Evolutionary conservation across 495 filamentous ascomycete species (phyloP), one percentile per base, ranked within the genome.

Genomic region (Lepraria neglecta): DNA sequence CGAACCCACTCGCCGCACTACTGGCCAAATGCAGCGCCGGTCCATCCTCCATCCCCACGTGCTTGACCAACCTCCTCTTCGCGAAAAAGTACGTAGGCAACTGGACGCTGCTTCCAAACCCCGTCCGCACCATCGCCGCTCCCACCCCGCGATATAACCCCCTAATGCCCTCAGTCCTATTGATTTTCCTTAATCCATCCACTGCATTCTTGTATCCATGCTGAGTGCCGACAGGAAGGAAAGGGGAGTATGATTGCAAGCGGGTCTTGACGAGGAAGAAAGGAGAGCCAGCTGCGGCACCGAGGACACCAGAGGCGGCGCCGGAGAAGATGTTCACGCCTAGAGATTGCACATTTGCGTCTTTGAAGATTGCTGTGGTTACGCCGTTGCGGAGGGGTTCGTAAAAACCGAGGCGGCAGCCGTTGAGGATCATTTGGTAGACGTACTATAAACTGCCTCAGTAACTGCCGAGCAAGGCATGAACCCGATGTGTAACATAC

Each of bases 251-350:
- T 52, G 90, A 95, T 73, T 99, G 94, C 60, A 99, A 79, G 15
- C 94, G 84, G 10, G 94, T 99, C 77, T 99, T 99, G 70, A 96
- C 87, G n/a, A 99, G 81, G 78, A 97, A 99, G 72, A 99, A 97
- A 1, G 94, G 95, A 30, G 91, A 96, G 24, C 91, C 94, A 15
- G 87, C 87, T 10, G 87, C 87, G 6, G 94, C 94, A 59, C 94
- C 94, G 45, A 97, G 79, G 47, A 97, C 86, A 61, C 94, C 94
- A 7, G 89, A 92, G 4, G 83, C 73, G 7, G 94, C 94, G 63
- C 94, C 94, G 48, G 87, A 84, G 68, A 97, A 87, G 76, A 99
- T 88, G 72, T 99, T 99, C 75, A 95, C 82, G 19, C 84, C 87
- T 53, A 97, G 77, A 63, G 85, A 92, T 71, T 98, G 94, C 24